Base-by-base conservation (phyloP, 148 eudicot genomes). In the Nyssa sinensis region DNA sequence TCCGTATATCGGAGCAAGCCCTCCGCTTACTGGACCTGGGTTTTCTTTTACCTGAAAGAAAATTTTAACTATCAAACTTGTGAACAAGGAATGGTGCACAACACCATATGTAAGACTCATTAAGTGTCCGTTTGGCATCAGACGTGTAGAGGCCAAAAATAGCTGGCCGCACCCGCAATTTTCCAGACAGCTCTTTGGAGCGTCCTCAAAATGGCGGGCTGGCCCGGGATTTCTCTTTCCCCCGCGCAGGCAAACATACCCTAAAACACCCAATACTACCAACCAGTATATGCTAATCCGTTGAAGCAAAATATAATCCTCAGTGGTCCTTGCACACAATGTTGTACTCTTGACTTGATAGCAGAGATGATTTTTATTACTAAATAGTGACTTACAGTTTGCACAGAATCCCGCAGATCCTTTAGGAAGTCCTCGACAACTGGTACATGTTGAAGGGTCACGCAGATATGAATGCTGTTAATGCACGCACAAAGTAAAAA, bases 1-100 rank as follows among this genome's bases (percentile, higher is more conserved):
- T 60, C 99, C 99, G 76, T 96, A 96, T 83, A 96, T 88, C 27
- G 99, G 99, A 63, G 98, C 98, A 58, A 93, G 84, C 58, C 99
- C 99, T 81, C 99, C 99, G 37, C 61, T 88, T 0, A 93, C 74
- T 17, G 99, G 97, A 67, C 99, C 99, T 0, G 99, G 98, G 79
- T 93, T 95, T 74, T 64, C 80, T 81, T 88, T 95, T 14, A 92
- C 96, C 97, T 92, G 80, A 70, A 70, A 76, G 1, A 29, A 29
- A n/a, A 51, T n/a, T n/a, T n/a, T n/a, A 72, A 16, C 24, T 41
- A 44, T 29, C n/a, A 24, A 39, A 31, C 33, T 39, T n/a, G 16
- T 2, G 31, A 55, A n/a, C n/a, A 61, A 7, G 23, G 57, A 69
- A 6, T 13, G 24, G 19, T 19, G 28, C 28, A 30, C 16, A 51